These are phyloP conservation scores for Begonia peltatifolia DNA, from an alignment of 306 rosid species.

Conservation along the genomic window DNA sequence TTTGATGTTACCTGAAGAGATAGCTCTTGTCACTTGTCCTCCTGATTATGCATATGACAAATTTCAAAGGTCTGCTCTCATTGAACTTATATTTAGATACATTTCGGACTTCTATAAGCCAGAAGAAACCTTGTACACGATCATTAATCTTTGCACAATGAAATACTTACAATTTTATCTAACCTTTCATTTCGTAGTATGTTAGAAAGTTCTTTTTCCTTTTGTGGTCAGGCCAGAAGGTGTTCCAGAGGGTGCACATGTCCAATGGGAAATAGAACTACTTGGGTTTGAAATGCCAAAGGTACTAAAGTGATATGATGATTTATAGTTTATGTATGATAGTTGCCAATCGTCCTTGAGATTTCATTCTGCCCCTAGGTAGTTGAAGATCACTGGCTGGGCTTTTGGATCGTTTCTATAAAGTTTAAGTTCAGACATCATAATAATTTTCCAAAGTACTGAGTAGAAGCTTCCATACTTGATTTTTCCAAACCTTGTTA, in stretches of 20 bases:
- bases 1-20: conserved; percentile 92
- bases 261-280: conserved; percentile 96
- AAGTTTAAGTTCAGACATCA: too few species aligned
- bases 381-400: too few species aligned
- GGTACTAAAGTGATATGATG: conserved; percentile 21
- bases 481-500: conserved; percentile 1
- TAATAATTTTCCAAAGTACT: too few species aligned
- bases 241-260: conserved; percentile 79
- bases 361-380: too few species aligned
- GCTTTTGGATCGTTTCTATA: too few species aligned
- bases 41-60: conserved; percentile 98
- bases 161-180: too few species aligned
- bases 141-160: too few species aligned
- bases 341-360: too few species aligned
- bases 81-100: conserved; percentile 1
- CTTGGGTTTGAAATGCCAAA: conserved; percentile 89
- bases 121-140: too few species aligned
- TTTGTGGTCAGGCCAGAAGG: conserved; percentile 47
- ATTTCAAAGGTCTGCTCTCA: conserved; percentile 49
- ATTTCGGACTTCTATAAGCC: not conserved
- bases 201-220: conserved; percentile 12
- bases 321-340: not conserved
- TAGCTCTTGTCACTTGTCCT: conserved; percentile 76
- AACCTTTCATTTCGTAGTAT: conserved; percentile 4
- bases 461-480: not conserved